Base-by-base conservation (phyloP, 805 yeast genomes). In the Candida anglica region DNA sequence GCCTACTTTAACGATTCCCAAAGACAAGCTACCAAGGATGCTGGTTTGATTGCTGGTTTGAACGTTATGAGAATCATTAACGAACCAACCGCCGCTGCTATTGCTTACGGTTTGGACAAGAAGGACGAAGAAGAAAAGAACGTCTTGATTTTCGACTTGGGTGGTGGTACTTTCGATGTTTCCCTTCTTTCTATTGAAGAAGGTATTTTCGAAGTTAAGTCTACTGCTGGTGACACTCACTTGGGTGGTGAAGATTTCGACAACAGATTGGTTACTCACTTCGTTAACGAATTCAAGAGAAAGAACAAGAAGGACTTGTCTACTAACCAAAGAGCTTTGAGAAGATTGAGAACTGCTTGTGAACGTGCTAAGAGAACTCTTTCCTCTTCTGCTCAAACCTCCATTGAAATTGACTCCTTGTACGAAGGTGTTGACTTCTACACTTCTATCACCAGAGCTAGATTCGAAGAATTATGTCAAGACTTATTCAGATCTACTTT, bases 311-410 rank as follows among this genome's bases (percentile, higher is more conserved):
- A 87, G 78, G 98, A 91, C 66, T 71, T 91, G 48, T 77, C 95
- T 35, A 50, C 78, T 54, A 88, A 89, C 81, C 96, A 88, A 76
- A 86, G 98, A 78, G 94, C 98, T 46, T 76, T 91, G 64, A 86
- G 98, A 79, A 87, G 97, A 81, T 79, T 89, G 68, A 85, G 97
- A 80, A 89, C 97, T 51, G 96, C 97, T 54, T 88, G 96, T 75
- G 98, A 89, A 78, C 84, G 98, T 72, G 98, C 98, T 47, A 89
- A 89, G 94, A 87, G 98, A 79, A 87, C 97, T 44, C 78, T 89
- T 58, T 91, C 97, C 27, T 88, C 96, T 22, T 85, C 95, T 41
- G 87, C 96, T 46, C 96, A 88, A 73, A 86, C 96, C 48, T 81
- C 96, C 25, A 77, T 89, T 48, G 97, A 89, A 75, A 86, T 89